Percentiles rank a stretch among this genome's conserved stretches.
Conservation (phyloP, 352 stramenopile species). For the Salisapilia sapeloensis region DNA sequence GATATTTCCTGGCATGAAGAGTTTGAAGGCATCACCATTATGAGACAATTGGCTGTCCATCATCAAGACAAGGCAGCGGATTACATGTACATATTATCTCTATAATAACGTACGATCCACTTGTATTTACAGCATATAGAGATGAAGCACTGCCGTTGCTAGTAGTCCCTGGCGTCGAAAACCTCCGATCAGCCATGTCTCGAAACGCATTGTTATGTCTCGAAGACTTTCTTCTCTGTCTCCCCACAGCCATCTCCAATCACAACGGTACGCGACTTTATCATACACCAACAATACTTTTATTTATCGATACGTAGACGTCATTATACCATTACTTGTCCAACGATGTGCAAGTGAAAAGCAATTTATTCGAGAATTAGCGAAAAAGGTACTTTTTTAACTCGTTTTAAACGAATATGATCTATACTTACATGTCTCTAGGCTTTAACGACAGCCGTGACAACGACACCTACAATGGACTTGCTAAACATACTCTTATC, state of each 20-base stretch:
- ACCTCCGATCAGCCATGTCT: constrained; percentile 40
- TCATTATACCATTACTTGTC: constrained; percentile 29
- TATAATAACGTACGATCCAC: constrained; percentile 1
- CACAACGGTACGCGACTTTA: constrained; percentile 15
- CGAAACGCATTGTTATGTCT: constrained; percentile 50
- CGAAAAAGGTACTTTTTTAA: constrained; percentile 8
- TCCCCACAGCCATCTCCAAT: constrained; percentile 7
- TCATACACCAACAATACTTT: background rate
- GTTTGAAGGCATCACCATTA: constrained; percentile 8
- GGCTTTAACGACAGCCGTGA: too few relatives aligned
- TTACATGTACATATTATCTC: background rate
- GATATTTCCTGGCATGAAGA: constrained; percentile 9
- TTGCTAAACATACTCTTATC: too few relatives aligned
- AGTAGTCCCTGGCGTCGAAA: constrained; percentile 35
- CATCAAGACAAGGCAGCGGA: constrained; percentile 4
- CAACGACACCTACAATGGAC: too few relatives aligned
- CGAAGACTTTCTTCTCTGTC: constrained; percentile 26
- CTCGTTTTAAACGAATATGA: too few relatives aligned
- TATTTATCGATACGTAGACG: constrained; percentile 7
- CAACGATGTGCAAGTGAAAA: constrained; percentile 43
- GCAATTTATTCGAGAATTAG: constrained; percentile 53
- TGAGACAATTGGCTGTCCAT: constrained; percentile 8
- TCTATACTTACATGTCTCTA: too few relatives aligned
- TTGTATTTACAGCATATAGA: constrained; percentile 3
- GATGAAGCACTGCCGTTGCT: constrained; percentile 9